Conservation (phyloP, 139 green algal genomes). For the Closterium sp. region DNA sequence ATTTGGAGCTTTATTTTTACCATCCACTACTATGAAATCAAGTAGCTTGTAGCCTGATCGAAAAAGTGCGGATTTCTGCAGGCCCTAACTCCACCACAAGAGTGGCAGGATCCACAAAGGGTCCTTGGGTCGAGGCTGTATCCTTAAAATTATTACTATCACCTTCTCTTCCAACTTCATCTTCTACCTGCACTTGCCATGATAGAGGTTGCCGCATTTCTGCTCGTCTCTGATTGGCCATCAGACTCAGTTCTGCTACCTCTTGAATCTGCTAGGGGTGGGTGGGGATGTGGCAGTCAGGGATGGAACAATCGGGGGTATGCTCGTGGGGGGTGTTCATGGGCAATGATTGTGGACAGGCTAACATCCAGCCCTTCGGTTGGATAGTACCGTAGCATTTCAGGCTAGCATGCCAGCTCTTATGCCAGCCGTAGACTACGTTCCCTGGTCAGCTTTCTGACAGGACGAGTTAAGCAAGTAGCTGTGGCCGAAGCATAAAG, state of each 20-base stretch:
- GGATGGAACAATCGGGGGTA: neutral
- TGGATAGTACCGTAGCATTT: neutral
- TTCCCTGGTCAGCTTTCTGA: neutral
- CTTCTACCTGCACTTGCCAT: neutral
- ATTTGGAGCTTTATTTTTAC: too few relatives aligned
- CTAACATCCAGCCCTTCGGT: too few relatives aligned
- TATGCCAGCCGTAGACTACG: too few relatives aligned
- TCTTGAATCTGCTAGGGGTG: neutral
- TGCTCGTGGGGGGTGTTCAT: neutral
- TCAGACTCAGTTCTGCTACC: conserved; percentile 37
- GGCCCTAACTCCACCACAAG: conserved; percentile 34
- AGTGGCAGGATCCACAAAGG: neutral
- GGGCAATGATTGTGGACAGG: too few relatives aligned
- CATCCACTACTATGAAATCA: too few relatives aligned
- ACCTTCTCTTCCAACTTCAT: neutral
- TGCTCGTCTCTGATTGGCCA: conserved; percentile 36
- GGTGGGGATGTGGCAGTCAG: neutral
- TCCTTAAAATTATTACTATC: neutral
- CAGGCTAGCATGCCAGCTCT: neutral
- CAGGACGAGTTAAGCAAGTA: neutral
- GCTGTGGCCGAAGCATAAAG: neutral
- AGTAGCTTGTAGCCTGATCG: neutral
- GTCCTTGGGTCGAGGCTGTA: neutral
- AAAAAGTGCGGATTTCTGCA: conserved; percentile 54
- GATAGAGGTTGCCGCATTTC: conserved; percentile 1